Base-by-base conservation (phyloP, 1,284 basidiomycete genomes). In the Ustilago esculenta region DNA sequence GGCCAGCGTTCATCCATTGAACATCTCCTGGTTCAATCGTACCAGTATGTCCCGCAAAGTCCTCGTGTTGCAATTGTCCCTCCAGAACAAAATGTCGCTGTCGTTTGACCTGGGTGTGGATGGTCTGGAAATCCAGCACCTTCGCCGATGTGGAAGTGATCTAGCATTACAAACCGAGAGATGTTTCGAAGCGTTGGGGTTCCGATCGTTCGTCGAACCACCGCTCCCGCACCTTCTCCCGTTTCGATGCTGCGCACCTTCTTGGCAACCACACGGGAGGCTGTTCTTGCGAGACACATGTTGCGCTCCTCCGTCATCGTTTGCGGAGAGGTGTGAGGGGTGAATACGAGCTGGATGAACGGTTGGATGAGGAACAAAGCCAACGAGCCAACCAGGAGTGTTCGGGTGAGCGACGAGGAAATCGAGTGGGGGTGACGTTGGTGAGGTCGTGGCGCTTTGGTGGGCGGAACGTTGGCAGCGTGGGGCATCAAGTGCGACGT, bases 151-250 rank as follows among this genome's bases (percentile, higher is more conserved):
- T 87, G 88, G 61, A 69, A 61, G 6, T 72, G 59, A 33, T 34
- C 64, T 18, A 68, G 57, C 90, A 96, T 90, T 51, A 98, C 85
- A 85, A 97, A 97, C 0, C 94, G 94, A 0, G 90, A 90, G 41
- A 96, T 84, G 81, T 94, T 96, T 52, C 88, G 86, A 20, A 98
- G 85, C 40, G 83, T 85, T 80, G 85, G 85, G 2, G 88, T 87
- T 11, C 94, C 94, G 72, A 98, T 96, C 24, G 90, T 92, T 40
- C 95, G 86, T 58, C 93, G 87, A n/a, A 98, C 94, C 40, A 86
- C 85, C 6, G 91, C 93, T 10, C 92, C 93, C 4, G 85, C 90
- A n/a, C 94, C 93, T 86, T 98, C 95, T 15, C 88, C 84, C 3
- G 89, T 90, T 82, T 96, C 92, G 15, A 89, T 83, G 0, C 92